These are phyloP conservation scores for Rhizopogon rudus DNA, from an alignment of 768 basidiomycete species.

Conservation along the genomic window DNA sequence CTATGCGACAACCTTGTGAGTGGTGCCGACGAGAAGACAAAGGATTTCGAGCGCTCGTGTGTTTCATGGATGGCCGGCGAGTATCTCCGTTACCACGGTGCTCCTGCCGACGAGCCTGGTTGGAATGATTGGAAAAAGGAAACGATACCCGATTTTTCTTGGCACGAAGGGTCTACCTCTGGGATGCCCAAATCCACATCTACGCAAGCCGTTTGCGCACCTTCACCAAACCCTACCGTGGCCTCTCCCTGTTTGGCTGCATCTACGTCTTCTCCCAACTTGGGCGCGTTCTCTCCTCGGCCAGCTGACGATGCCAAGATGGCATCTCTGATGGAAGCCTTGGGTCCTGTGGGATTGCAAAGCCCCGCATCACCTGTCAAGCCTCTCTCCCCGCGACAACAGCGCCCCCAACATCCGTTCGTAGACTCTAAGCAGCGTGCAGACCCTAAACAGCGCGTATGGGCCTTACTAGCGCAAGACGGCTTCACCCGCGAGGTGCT, in stretches of 20 bases:
- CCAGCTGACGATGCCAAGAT: slow-evolving; percentile 37
- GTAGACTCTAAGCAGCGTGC: slow-evolving; percentile 22
- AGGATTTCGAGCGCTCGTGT: slow-evolving; percentile 35
- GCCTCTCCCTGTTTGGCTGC: slow-evolving; percentile 15
- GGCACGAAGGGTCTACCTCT: slow-evolving; percentile 18
- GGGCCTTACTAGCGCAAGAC: slow-evolving; percentile 52
- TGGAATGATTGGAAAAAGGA: slow-evolving; percentile 60
- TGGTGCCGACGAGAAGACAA: slow-evolving; percentile 41
- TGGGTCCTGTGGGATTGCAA: slow-evolving; percentile 21
- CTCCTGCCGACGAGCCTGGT: slow-evolving; percentile 41
- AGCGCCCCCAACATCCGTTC: slow-evolving; percentile 14
- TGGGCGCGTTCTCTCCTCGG: slow-evolving; percentile 34
- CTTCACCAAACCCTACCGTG: slow-evolving; percentile 39
- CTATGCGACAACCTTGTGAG: slow-evolving; percentile 62
- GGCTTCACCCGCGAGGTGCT: slow-evolving; percentile 68
- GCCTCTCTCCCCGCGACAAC: slow-evolving; percentile 19
- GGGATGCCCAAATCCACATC: slow-evolving; percentile 43
- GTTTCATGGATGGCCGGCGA: slow-evolving; percentile 63
- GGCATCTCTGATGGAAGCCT: slow-evolving; percentile 42
- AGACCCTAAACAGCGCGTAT: slow-evolving; percentile 30
- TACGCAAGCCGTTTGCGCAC: slow-evolving; percentile 47
- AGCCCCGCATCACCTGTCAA: slow-evolving; percentile 19
- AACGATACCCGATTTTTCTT: slow-evolving; percentile 38
- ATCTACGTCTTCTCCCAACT: too few species aligned
- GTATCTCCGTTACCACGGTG: slow-evolving; percentile 57